Evolutionary conservation across 148 eudicot species (phyloP), one percentile per base, ranked within the genome.

Genomic region (Nepenthes mirabilis): DNA sequence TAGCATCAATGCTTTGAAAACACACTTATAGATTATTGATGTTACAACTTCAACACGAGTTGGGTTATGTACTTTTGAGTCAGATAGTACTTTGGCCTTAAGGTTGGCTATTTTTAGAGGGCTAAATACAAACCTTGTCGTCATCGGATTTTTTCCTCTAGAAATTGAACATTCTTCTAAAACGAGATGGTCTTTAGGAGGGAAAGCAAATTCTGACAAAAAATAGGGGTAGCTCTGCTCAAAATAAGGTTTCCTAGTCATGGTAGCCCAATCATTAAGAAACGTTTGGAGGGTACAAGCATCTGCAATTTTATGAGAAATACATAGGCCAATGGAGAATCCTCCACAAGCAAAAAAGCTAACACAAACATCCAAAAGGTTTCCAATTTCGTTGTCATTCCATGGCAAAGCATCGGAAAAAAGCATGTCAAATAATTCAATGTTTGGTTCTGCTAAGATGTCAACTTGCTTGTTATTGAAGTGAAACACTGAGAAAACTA

Each of bases 41-140:
- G 80, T 68, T 33, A 72, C 80, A 10, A 58, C 76, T 62, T 76
- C 80, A 34, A 76, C 76, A 57, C 73, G 70, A 53, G 80, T 76
- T 23, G 80, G 76, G 35, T 34, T 36, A 36, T 34, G 1, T 9
- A 7, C 3, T 11, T 53, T 36, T 34, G n/a, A 47, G 9, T 52
- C 40, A 49, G 34, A 9, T 0, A 62, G 4, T 4, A 40, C 14
- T 43, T 9, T 56, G 33, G 36, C 55, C 55, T 53, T 64, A 45
- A 70, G 68, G 37, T 36, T 4, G 3, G 43, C 36, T 34, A 70
- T 36, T 8, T 59, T 64, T n/a, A 58, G 10, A 10, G 63, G 34
- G 23, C 43, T 47, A 47, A 70, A 70, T 3, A 45, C 32, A 45
- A 57, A 64, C 68, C 74, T 70, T 37, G 14, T 58, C 2, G 64